Evolutionary conservation across 139 green algal genomes (phyloP).

Genomic region (Picochlorum sp.): DNA sequence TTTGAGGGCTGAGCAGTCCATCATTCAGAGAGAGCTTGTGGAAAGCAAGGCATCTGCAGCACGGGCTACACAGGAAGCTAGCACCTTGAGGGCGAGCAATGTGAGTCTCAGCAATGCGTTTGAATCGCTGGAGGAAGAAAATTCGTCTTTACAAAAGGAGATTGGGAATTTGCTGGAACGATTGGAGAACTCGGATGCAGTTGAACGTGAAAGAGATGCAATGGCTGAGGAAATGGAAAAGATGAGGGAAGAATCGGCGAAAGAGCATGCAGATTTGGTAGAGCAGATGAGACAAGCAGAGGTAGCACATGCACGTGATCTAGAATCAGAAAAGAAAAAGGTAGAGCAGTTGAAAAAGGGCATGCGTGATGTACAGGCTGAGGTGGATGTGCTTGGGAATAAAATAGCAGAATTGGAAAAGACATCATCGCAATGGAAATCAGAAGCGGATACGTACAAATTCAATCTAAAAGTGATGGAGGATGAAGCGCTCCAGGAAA

Average conservation of each 20-base stretch:
- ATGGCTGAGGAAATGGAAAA: not conserved
- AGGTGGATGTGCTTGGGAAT: slow-evolving; percentile 4
- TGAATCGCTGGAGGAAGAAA: slow-evolving; percentile 1
- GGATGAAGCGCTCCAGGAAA: too few species aligned
- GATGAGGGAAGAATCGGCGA: not conserved
- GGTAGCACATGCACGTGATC: not conserved
- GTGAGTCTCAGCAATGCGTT: slow-evolving; percentile 8
- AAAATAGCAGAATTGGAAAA: too few species aligned
- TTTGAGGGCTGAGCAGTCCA: slow-evolving; percentile 14
- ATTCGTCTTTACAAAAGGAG: not conserved
- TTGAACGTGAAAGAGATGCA: not conserved
- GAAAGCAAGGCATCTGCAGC: slow-evolving; percentile 9
- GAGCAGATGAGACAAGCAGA: slow-evolving; percentile 9
- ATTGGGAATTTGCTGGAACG: not conserved
- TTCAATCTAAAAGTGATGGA: too few species aligned
- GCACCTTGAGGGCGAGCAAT: slow-evolving; percentile 8
- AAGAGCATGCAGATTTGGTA: not conserved
- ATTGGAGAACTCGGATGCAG: not conserved
- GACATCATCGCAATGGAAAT: too few species aligned
- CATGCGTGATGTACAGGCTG: not conserved
- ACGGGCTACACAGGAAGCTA: slow-evolving; percentile 2
- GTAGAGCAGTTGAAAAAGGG: not conserved
- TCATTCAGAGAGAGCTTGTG: slow-evolving; percentile 15
- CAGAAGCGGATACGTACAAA: too few species aligned
- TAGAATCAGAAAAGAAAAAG: not conserved